phyloP scores from a whole-genome alignment of 2,329 filamentous ascomycete species.

The Diaporthe nobilis region DNA sequence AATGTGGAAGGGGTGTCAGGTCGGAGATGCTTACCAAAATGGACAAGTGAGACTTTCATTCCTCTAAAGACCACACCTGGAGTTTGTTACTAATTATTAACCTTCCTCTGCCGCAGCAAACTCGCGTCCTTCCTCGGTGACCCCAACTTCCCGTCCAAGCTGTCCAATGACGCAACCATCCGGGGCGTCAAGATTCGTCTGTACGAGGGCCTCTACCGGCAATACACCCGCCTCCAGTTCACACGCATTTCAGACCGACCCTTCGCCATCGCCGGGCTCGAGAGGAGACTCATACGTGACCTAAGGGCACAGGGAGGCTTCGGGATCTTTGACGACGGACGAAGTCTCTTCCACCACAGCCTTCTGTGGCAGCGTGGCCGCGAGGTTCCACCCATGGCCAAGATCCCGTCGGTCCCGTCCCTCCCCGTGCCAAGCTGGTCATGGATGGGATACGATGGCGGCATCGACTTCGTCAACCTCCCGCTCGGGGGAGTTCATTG shows the following conservation, averaged over 20 bases:
- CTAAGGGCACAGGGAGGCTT: conserved; percentile 47
- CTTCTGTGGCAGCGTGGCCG: conserved; percentile 48
- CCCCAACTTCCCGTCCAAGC: conserved; percentile 46
- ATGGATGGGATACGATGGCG: conserved; percentile 53
- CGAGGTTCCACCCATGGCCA: conserved; percentile 16
- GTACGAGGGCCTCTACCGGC: conserved; percentile 46
- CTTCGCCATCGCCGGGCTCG: conserved; percentile 50
- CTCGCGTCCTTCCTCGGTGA: conserved; percentile 47
- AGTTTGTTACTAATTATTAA: neutral
- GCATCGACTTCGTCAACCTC: conserved; percentile 48
- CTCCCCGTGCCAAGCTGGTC: conserved; percentile 50
- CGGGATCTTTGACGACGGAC: conserved; percentile 49
- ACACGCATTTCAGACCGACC: conserved; percentile 46
- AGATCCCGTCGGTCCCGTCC: conserved; percentile 20
- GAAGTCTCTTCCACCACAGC: conserved; percentile 46
- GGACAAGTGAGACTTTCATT: conserved; percentile 49
- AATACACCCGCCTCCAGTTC: conserved; percentile 50
- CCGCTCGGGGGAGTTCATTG: conserved; percentile 41
- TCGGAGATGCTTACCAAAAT: conserved; percentile 53
- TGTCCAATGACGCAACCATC: neutral
- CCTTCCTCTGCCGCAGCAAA: neutral
- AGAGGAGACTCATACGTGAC: conserved; percentile 45
- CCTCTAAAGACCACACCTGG: neutral
- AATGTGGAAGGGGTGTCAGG: conserved; percentile 53
- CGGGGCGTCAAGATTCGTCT: conserved; percentile 44